Evolutionary conservation across 164 flowering plant species (phyloP).

Genomic region (Echeveria elegans): DNA sequence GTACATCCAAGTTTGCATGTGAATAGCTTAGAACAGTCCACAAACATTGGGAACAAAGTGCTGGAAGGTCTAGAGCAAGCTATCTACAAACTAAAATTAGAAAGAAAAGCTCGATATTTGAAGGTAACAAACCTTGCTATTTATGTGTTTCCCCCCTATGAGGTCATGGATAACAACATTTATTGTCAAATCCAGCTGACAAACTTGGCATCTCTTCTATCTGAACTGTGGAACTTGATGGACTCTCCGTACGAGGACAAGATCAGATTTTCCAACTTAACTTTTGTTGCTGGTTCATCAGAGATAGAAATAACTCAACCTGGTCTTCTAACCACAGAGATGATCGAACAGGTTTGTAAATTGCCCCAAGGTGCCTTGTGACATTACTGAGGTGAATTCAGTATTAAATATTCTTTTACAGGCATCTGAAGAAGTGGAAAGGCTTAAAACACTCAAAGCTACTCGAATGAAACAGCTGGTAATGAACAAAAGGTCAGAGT

Average conservation of each 20-base stretch:
- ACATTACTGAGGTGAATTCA: neutral
- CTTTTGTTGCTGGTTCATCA: slow-evolving; percentile 32
- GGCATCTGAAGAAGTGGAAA: slow-evolving; percentile 75
- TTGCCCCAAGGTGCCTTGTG: neutral
- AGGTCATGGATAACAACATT: neutral
- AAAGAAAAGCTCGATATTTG: slow-evolving; percentile 50
- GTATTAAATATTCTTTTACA: slow-evolving; percentile 19
- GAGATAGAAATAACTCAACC: slow-evolving; percentile 52
- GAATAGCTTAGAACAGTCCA: slow-evolving; percentile 39
- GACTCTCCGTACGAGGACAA: slow-evolving; percentile 63
- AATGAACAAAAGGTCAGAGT: slow-evolving; percentile 67
- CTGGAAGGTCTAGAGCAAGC: slow-evolving; percentile 65
- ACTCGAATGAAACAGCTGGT: slow-evolving; percentile 93
- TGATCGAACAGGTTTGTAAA: slow-evolving; percentile 60
- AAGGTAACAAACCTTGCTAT: slow-evolving; percentile 37
- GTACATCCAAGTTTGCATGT: slow-evolving; percentile 80
- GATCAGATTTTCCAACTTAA: slow-evolving; percentile 30
- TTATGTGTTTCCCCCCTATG: neutral
- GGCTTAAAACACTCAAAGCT: slow-evolving; percentile 72
- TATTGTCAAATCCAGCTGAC: slow-evolving; percentile 44
- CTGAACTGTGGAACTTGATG: slow-evolving; percentile 88
- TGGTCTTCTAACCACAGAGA: slow-evolving; percentile 58
- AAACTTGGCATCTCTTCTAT: slow-evolving; percentile 41
- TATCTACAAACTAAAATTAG: slow-evolving; percentile 49
- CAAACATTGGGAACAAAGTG: slow-evolving; percentile 65